A percentile compares a stretch with the other conserved stretches of the same genome.
Evolutionary conservation across 1,284 basidiomycete genomes (phyloP).

Genomic region (Schizophyllum amplum): DNA sequence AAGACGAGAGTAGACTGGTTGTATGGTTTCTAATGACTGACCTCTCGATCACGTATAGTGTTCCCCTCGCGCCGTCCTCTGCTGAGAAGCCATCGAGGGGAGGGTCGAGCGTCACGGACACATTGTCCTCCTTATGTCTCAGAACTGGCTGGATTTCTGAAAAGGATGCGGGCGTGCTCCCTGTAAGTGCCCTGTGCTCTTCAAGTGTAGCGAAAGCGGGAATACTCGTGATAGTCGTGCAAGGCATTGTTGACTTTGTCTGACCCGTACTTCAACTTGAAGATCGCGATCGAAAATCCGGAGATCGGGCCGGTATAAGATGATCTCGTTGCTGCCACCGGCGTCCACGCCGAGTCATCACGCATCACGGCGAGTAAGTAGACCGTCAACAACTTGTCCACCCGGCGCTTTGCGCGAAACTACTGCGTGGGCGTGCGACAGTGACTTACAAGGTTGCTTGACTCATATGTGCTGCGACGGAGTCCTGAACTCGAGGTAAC

Average conservation of each 20-base stretch:
- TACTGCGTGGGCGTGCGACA: no score
- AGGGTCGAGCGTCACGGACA: slow-evolving; percentile 62
- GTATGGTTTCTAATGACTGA: slow-evolving; percentile 22
- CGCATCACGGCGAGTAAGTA: no score
- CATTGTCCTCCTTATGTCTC: slow-evolving; percentile 61
- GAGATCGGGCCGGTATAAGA: neutral
- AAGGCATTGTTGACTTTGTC: neutral
- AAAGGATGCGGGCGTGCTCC: slow-evolving; percentile 77
- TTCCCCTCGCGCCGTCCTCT: slow-evolving; percentile 47
- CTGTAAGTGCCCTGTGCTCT: slow-evolving; percentile 57
- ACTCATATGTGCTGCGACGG: no score
- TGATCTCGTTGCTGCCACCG: neutral
- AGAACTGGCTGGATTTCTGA: slow-evolving; percentile 74
- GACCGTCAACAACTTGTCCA: no score
- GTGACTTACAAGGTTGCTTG: no score
- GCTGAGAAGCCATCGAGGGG: slow-evolving; percentile 46
- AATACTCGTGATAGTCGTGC: slow-evolving; percentile 35
- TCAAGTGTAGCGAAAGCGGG: slow-evolving; percentile 60
- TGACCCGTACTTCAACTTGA: neutral
- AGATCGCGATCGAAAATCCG: neutral
- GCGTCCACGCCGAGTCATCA: no score
- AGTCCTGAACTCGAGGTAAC: no score
- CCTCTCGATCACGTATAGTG: slow-evolving; percentile 80
- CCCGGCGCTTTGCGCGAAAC: no score
- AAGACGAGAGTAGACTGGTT: slow-evolving; percentile 23